These are phyloP conservation scores for Cylindrodendrum hubeiense DNA, from an alignment of 2,329 filamentous ascomycete genomes.

Conservation along the genomic window DNA sequence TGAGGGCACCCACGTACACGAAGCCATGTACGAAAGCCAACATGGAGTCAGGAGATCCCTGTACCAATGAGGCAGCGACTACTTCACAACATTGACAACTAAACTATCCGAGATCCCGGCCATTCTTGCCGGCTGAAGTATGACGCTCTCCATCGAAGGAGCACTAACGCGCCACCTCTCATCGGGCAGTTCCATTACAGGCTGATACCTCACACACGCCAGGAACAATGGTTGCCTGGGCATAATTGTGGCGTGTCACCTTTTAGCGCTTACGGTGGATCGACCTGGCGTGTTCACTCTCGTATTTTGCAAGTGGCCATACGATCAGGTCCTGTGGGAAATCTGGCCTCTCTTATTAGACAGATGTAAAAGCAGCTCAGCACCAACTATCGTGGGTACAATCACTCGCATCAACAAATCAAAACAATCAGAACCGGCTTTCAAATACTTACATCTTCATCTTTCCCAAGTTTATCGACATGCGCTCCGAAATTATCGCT, in stretches of 20 bases:
- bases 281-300: not conserved
- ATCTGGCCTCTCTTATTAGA: not conserved
- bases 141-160: not conserved
- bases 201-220: not conserved
- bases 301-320: not conserved
- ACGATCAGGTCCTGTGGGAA: not conserved
- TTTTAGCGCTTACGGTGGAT: not conserved
- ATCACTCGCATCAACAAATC: not conserved
- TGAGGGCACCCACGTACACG: not conserved
- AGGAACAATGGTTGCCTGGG: not conserved
- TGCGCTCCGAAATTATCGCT: slow-evolving; percentile 21
- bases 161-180: not conserved
- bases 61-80: not conserved
- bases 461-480: slow-evolving; percentile 11
- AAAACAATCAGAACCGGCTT: not conserved
- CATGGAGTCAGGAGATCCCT: not conserved
- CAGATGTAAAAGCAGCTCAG: not conserved
- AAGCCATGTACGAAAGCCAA: not conserved
- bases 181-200: not conserved
- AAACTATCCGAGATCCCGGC: not conserved
- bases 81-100: not conserved
- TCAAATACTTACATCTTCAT: not conserved
- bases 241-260: not conserved
- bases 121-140: not conserved
- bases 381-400: not conserved